A percentile compares a stretch with the other conserved stretches of the same genome.
phyloP scores from a whole-genome alignment of 2,329 filamentous ascomycete species.

The Aspergillus sp. region DNA sequence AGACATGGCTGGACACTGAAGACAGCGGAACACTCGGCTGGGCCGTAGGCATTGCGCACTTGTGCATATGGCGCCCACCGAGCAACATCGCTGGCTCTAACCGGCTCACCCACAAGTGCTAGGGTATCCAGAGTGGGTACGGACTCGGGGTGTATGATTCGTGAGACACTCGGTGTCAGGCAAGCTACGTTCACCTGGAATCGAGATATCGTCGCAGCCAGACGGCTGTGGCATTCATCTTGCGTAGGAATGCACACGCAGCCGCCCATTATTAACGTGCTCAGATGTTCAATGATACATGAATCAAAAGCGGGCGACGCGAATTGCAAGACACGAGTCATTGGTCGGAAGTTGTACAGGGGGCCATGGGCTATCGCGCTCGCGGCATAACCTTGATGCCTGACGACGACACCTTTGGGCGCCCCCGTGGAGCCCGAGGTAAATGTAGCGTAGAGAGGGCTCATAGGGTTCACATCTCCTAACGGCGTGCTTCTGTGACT shows the following conservation, averaged over 20 bases:
- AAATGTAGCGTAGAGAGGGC: background rate
- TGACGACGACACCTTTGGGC: background rate
- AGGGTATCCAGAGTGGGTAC: background rate
- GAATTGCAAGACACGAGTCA: background rate
- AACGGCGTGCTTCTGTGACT: background rate
- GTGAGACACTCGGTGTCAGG: background rate
- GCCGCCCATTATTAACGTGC: constrained; percentile 15
- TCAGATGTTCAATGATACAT: constrained; percentile 14
- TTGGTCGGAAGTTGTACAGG: background rate
- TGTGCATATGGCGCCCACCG: background rate
- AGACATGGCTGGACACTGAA: constrained; percentile 23
- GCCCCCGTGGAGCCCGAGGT: background rate
- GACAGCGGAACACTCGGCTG: constrained; percentile 43
- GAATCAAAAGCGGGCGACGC: constrained; percentile 14
- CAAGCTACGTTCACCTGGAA: background rate
- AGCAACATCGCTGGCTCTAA: background rate
- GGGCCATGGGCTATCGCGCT: background rate
- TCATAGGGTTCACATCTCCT: background rate
- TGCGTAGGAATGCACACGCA: constrained; percentile 17
- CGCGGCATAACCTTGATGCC: background rate
- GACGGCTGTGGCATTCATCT: constrained; percentile 31
- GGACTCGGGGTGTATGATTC: background rate
- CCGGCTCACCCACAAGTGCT: background rate
- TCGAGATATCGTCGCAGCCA: constrained; percentile 20
- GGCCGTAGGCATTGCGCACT: background rate